Evolutionary conservation across 2,329 filamentous ascomycete genomes (phyloP), one percentile per base, ranked within the genome.

Genomic region (Monosporascus sp.): DNA sequence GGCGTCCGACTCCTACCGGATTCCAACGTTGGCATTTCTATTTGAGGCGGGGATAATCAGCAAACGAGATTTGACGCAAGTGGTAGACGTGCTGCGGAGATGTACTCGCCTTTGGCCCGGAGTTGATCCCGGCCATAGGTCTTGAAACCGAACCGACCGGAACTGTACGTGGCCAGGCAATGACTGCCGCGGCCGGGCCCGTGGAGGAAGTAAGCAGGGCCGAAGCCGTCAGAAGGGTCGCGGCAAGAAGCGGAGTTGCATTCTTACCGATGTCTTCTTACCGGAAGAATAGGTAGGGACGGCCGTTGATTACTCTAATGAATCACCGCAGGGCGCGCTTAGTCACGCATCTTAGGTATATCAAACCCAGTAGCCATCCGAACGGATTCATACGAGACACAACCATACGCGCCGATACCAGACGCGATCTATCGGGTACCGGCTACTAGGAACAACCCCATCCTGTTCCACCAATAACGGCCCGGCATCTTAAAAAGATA

Each of bases 1-100:
- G 5, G 65, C 58, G 24, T 58, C 66, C 0, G 71, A 73, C 52
- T 77, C 73, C 75, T 75, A 77, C 43, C 75, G 70, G 5, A 77
- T 73, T 50, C 73, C 77, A 59, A 71, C 69, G 57, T 72, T 69
- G 59, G 73, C 61, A 14, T 54, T 60, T 43, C 53, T 50, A 11
- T 31, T 5, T 34, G 47, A 9, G 9, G 7, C 7, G 41, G 14
- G 22, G 14, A 31, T 19, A 31, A n/a, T 31, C 24, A 46, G 24
- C 24, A 46, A 8, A 9, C 24, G n/a, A 17, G 2, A 14, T 46
- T 2, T 16, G 5, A 46, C 3, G 5, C 3, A 14, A n/a, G 22
- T 14, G 22, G 14, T 7, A 9, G 3, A 46, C 5, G 11, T 34
- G 14, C 22, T 5, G 14, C 24, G 14, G n/a, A 17, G 17, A 52